Percentiles rank a stretch among this genome's conserved stretches.
Evolutionary conservation across 139 green algal species (phyloP).

Genomic region (Mesotaenium endlicherianum): DNA sequence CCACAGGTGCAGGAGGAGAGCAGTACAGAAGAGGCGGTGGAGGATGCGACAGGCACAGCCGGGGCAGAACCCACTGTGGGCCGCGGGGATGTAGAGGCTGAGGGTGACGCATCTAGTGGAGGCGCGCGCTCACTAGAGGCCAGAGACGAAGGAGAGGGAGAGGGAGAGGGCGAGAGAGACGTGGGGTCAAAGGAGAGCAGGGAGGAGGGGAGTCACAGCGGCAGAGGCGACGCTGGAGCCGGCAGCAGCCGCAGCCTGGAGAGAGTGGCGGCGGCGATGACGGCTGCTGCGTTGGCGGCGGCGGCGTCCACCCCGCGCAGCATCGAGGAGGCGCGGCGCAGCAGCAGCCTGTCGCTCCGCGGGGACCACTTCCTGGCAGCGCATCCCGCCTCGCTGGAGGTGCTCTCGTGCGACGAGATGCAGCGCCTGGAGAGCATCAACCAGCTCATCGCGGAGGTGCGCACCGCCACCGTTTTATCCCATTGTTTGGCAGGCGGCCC

Average conservation of each 20-base stretch:
- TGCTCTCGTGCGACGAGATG: background rate
- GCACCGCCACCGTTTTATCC: no score
- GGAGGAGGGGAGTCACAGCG: background rate
- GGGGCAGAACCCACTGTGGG: background rate
- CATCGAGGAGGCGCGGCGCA: background rate
- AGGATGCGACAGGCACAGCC: background rate
- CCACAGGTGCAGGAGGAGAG: background rate
- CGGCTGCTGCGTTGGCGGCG: constrained; percentile 3
- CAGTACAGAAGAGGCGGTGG: background rate
- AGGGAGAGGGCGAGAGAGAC: background rate
- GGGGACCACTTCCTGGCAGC: no score
- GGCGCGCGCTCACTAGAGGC: no score
- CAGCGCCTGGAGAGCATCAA: background rate
- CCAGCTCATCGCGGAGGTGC: background rate
- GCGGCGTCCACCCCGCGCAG: background rate
- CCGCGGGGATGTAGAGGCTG: background rate
- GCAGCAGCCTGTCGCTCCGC: background rate
- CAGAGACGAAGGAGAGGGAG: background rate
- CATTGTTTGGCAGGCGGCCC: no score
- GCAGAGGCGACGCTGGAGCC: background rate
- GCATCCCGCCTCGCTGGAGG: background rate
- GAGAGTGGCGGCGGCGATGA: background rate
- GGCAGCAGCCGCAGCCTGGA: background rate
- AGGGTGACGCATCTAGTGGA: background rate
- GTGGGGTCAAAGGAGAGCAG: background rate